These are phyloP conservation scores for Elsinoe batatas DNA, from an alignment of 2,329 filamentous ascomycete genomes.

Conservation along the genomic window DNA sequence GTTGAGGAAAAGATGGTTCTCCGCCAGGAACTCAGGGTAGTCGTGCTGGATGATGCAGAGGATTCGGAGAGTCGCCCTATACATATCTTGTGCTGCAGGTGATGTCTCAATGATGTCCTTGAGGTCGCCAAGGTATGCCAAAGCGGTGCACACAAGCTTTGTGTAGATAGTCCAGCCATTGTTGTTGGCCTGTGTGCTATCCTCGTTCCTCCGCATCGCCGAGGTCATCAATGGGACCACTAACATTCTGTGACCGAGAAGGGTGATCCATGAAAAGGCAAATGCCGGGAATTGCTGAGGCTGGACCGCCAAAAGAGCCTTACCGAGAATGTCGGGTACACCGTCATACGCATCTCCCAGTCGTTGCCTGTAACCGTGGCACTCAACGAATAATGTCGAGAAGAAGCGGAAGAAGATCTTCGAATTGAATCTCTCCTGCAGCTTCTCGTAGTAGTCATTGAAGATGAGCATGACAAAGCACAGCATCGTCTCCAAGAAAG, in stretches of 20 bases:
- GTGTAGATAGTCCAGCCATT: conserved; percentile 68
- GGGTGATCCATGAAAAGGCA: conserved; percentile 70
- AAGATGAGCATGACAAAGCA: conserved; percentile 70
- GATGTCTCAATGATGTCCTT: conserved; percentile 63
- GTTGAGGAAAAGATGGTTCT: conserved; percentile 75
- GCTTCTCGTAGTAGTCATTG: conserved; percentile 73
- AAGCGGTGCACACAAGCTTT: conserved; percentile 42
- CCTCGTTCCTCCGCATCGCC: not conserved
- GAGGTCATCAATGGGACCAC: conserved; percentile 33
- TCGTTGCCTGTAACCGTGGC: conserved; percentile 30
- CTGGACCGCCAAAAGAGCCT: conserved; percentile 61
- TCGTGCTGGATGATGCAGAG: conserved; percentile 84
- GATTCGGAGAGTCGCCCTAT: conserved; percentile 73
- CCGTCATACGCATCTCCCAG: conserved; percentile 19
- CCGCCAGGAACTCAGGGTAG: conserved; percentile 83
- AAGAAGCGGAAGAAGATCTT: conserved; percentile 87
- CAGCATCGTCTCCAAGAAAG: conserved; percentile 68
- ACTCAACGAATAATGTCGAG: conserved; percentile 70
- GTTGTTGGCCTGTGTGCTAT: not conserved
- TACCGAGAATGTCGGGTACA: conserved; percentile 47
- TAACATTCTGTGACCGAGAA: conserved; percentile 78
- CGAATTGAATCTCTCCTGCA: conserved; percentile 73
- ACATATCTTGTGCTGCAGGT: conserved; percentile 67
- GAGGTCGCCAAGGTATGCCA: conserved; percentile 63
- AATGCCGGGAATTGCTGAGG: conserved; percentile 74